Evolutionary conservation across 2,329 filamentous ascomycete genomes (phyloP).

Genomic region (Fusarium armeniacum): DNA sequence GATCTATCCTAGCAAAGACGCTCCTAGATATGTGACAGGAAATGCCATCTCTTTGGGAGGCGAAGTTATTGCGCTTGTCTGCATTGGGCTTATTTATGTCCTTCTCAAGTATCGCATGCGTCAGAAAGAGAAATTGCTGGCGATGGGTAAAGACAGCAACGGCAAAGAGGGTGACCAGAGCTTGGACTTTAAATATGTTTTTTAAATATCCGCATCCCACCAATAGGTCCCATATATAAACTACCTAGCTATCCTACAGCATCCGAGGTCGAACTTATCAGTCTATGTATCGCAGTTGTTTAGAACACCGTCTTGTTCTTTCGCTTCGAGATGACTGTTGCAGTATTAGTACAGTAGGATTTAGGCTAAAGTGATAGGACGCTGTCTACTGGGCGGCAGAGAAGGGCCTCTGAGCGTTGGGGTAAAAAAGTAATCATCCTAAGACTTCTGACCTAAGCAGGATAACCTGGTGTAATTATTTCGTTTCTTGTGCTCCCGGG

Average conservation of each 20-base stretch:
- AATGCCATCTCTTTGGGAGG: conserved; percentile 50
- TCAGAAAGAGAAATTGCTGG: conserved; percentile 46
- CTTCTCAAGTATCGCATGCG: conserved; percentile 50
- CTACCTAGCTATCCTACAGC: too few relatives aligned
- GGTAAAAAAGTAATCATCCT: too few relatives aligned
- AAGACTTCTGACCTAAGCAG: too few relatives aligned
- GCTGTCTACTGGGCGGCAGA: too few relatives aligned
- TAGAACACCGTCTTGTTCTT: not conserved
- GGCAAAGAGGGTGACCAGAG: conserved; percentile 36
- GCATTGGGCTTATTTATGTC: conserved; percentile 48
- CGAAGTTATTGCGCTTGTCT: conserved; percentile 46
- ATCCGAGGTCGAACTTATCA: too few relatives aligned
- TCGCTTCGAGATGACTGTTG: not conserved
- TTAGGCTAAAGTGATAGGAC: not conserved
- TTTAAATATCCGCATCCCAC: not conserved
- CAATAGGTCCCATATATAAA: accelerated
- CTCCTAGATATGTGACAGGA: conserved; percentile 51
- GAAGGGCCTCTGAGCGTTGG: too few relatives aligned
- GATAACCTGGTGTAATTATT: too few relatives aligned
- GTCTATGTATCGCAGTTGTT: not conserved
- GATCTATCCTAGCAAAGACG: conserved; percentile 54
- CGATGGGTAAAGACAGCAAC: conserved; percentile 43
- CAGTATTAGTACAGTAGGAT: accelerated
- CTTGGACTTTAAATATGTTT: conserved; percentile 41
- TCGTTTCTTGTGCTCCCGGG: too few relatives aligned